A percentile compares a stretch with the other conserved stretches of the same genome.
These are phyloP conservation scores for Suhomyces prunicola DNA, from an alignment of 805 yeast species.

Conservation along the genomic window DNA sequence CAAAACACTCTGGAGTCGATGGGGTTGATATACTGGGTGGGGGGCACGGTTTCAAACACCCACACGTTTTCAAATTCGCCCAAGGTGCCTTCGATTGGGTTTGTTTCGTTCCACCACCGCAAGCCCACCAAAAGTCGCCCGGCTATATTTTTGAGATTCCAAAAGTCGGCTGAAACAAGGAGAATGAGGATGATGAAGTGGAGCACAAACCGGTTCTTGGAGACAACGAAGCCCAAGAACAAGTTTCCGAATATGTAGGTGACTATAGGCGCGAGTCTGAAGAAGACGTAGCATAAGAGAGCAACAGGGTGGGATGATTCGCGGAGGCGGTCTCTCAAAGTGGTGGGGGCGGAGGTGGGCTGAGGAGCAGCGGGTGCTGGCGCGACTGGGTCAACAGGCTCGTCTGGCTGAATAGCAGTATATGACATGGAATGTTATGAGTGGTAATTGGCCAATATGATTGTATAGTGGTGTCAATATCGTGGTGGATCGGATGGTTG, in stretches of 20 bases:
- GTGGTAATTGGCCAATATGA: background rate
- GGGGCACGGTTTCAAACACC: constrained; percentile 88
- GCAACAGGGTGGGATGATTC: constrained; percentile 87
- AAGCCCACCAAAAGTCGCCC: constrained; percentile 89
- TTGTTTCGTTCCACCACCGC: constrained; percentile 92
- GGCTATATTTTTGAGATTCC: constrained; percentile 88
- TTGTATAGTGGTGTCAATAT: background rate
- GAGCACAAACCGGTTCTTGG: constrained; percentile 49
- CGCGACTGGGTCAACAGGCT: background rate
- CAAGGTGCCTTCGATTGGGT: constrained; percentile 40
- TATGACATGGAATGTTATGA: background rate
- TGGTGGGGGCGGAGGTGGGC: background rate
- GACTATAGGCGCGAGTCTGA: constrained; percentile 61
- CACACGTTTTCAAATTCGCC: constrained; percentile 64
- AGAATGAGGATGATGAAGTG: constrained; percentile 77
- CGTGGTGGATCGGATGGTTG: too few relatives aligned
- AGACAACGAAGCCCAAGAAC: constrained; percentile 46
- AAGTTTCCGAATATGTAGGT: constrained; percentile 70
- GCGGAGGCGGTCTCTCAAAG: constrained; percentile 37
- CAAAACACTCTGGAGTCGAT: constrained; percentile 90
- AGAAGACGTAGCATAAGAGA: constrained; percentile 55
- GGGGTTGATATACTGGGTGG: constrained; percentile 71
- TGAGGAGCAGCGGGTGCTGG: background rate
- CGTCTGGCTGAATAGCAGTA: background rate
- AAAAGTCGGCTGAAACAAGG: constrained; percentile 82